Percentiles rank a stretch among this genome's conserved stretches.
Evolutionary conservation across 148 eudicot species (phyloP).

Genomic region (Rhododendron henanense): DNA sequence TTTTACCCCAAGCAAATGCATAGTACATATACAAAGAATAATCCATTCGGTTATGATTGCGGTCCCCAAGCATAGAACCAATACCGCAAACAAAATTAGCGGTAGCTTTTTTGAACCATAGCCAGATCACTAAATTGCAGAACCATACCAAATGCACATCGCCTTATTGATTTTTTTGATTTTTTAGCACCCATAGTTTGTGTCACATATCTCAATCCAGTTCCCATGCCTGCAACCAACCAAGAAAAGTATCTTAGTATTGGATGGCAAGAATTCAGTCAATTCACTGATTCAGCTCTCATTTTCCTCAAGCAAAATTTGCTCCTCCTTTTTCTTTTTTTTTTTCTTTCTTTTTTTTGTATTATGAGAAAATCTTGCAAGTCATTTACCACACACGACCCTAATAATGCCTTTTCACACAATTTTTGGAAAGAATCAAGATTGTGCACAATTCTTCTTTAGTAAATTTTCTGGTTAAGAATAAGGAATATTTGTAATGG

Average conservation of each 20-base stretch:
- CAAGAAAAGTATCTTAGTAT: not conserved
- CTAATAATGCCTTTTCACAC: not conserved
- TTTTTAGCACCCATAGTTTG: not conserved
- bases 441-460: not conserved
- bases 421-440: not conserved
- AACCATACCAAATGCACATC: not conserved
- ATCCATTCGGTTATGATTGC: not conserved
- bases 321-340: not conserved
- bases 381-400: not conserved
- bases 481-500: not conserved
- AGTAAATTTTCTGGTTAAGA: not conserved
- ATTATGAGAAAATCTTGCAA: not conserved
- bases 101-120: not conserved
- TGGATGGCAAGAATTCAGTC: no score
- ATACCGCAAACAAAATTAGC: not conserved
- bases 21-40: not conserved
- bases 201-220: constrained; percentile 23
- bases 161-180: not conserved
- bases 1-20: not conserved
- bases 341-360: no score
- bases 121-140: not conserved
- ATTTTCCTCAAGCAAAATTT: not conserved
- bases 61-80: not conserved
- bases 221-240: constrained; percentile 41
- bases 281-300: not conserved